Base-by-base conservation (phyloP, 2,329 filamentous ascomycete species). In the Aspergillus novofumigatus region DNA sequence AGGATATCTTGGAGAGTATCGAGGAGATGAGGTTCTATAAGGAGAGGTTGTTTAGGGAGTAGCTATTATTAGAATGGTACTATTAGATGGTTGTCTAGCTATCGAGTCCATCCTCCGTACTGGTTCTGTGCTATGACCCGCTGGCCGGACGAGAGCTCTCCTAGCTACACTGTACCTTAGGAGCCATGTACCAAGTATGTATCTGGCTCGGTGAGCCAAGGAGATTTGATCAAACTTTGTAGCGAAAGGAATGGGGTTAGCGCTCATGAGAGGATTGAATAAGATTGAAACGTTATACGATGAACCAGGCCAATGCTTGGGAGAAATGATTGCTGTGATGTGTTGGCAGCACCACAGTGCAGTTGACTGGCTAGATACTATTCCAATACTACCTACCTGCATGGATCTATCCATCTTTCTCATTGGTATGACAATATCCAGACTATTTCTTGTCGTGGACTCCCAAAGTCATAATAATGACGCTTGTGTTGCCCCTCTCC, bases 1-100 rank as follows among this genome's bases (percentile, higher is more conserved):
- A 91, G 55, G 94, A 99, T 74, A 96, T 99, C 57, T 74, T 97
- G 59, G 94, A 99, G 78, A 97, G 93, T 75, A 97, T 99, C 61
- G 87, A 84, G 55, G 94, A 99, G 78, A 93, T 93, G 54, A 85
- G 79, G 67, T 97, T 89, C 71, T 97, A 96, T 74, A 85, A 84
- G 67, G 80, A 87, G 58, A 78, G 77, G 20, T 83, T 96, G 55
- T 95, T 95, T 72, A 68, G n/a, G 51, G 53, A 56, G 48, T 42
- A 25, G 21, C 21, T 35, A 9, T 29, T 35, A 29, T 29, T 26
- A 26, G 25, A 26, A 26, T 26, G 4, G 25, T 26, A 7, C 25
- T 26, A 26, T 26, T 26, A 6, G 25, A 26, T 26, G 6, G 7
- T 7, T 26, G 25, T 26, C 25, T 26, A 26, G 25, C 25, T 26